Evolutionary conservation across 495 filamentous ascomycete species (phyloP).

Genomic region (Parachaetomium inaequale): DNA sequence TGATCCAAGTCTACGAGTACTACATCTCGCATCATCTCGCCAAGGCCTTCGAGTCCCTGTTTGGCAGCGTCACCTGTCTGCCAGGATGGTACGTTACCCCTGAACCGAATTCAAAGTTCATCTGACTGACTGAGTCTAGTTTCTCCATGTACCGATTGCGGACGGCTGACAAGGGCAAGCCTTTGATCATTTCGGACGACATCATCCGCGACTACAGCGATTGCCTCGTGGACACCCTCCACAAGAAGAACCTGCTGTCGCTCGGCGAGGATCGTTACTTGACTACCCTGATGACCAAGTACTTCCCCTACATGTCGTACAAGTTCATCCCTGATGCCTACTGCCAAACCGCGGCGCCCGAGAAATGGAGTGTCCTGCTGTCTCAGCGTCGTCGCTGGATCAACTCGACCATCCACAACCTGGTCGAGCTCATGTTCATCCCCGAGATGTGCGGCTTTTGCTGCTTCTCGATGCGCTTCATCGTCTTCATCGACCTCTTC

Average conservation of each 20-base stretch:
- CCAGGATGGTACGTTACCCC: conserved; percentile 81
- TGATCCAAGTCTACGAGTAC: conserved; percentile 99
- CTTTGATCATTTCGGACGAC: conserved; percentile 85
- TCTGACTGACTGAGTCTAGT: conserved; percentile 53
- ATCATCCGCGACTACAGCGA: conserved; percentile 85
- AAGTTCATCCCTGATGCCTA: conserved; percentile 93
- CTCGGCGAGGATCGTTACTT: conserved; percentile 97
- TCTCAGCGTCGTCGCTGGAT: conserved; percentile 98
- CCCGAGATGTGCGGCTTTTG: conserved; percentile 97
- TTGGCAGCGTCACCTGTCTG: conserved; percentile 94
- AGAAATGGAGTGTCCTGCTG: conserved; percentile 85
- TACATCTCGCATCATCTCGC: conserved; percentile 92
- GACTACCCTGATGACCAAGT: conserved; percentile 95
- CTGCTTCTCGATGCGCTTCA: conserved; percentile 97
- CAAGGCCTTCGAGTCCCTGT: conserved; percentile 93
- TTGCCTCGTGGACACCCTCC: conserved; percentile 84
- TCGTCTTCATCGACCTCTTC: conserved; percentile 91
- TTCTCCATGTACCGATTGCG: conserved; percentile 98
- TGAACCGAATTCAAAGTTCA: not conserved
- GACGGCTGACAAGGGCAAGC: conserved; percentile 85
- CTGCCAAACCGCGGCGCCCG: conserved; percentile 87
- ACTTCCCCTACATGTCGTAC: conserved; percentile 93
- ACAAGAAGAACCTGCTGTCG: conserved; percentile 96
- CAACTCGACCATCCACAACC: conserved; percentile 95
- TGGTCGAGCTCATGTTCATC: conserved; percentile 81